Evolutionary conservation across 371 early-diverging fungal species (phyloP), one percentile per base, ranked within the genome.

Genomic region (Apophysomyces trapeziformis): DNA sequence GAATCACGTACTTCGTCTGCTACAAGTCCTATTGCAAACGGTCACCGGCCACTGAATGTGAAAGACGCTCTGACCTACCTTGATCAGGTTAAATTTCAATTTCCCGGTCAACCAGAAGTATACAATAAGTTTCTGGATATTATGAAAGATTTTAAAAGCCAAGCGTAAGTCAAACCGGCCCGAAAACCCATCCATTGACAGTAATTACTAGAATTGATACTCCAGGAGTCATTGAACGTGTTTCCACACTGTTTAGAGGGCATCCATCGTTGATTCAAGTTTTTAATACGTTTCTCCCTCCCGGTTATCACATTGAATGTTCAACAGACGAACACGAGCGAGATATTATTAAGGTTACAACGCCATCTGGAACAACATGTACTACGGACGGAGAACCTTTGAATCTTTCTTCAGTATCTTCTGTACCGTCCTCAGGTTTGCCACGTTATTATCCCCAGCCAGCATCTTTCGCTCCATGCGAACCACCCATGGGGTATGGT

Each of bases 61-160:
- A 78, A 85, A 57, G 99, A 99, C 77, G 99, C 99, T 1, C 82
- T 99, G 63, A 87, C 94, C 7, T 99, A 99, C 78, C 85, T 99
- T 62, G 99, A 99, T 70, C 89, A 93, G 75, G 99, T 99, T 26
- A 98, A 97, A 76, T 86, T 90, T 43, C 93, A 96, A 69, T 99
- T 99, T 76, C 78, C 88, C 21, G 92, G 96, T 67, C 89, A 94
- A 46, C 95, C 98, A 11, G 96, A 95, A 59, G 95, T 98, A 2
- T 99, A 99, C 84, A 98, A 96, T 72, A 87, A 90, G 68, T 99
- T 99, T 77, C 68, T 99, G 71, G 99, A 99, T 73, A 98, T 99
- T 38, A 99, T 99, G 99, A 98, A 97, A 82, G 99, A 99, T 71
- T 99, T 99, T 74, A 99, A 99, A 79, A 92, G 96, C 68, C 95